Percentiles rank a stretch among this genome's conserved stretches.
phyloP scores from a whole-genome alignment of 2,329 filamentous ascomycete genomes.

The Sporothrix humicola region DNA sequence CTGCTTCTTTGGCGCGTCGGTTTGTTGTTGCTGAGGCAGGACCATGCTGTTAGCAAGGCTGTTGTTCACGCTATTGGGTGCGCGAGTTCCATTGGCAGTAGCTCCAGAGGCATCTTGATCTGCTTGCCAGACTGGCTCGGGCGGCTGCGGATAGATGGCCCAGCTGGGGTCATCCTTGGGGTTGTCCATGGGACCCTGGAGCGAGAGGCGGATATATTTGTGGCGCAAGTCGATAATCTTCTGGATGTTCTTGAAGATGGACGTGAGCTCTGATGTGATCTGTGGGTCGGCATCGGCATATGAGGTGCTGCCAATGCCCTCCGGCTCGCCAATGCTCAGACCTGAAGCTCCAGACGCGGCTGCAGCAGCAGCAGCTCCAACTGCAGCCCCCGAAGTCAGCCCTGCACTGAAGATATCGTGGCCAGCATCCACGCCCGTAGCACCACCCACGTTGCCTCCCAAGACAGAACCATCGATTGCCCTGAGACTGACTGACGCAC shows the following conservation, averaged over 20 bases:
- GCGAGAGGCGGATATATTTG: slow-evolving; percentile 85
- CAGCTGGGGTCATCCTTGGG: slow-evolving; percentile 83
- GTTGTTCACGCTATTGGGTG: slow-evolving; percentile 48
- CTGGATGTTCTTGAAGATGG: slow-evolving; percentile 90
- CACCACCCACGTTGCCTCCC: slow-evolving; percentile 35
- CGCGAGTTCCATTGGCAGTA: slow-evolving; percentile 41
- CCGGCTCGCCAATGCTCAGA: slow-evolving; percentile 54
- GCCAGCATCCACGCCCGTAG: slow-evolving; percentile 37
- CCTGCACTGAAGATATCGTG: slow-evolving; percentile 32
- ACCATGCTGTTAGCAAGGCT: slow-evolving; percentile 57
- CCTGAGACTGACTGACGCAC: slow-evolving; percentile 27
- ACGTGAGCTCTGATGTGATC: slow-evolving; percentile 80
- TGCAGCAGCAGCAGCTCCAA: slow-evolving; percentile 30
- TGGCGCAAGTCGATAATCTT: slow-evolving; percentile 85
- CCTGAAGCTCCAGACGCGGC: slow-evolving; percentile 40
- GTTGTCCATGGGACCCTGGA: slow-evolving; percentile 82
- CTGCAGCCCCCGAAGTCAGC: slow-evolving; percentile 29
- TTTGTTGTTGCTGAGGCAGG: slow-evolving; percentile 42
- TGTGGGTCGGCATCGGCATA: slow-evolving; percentile 75
- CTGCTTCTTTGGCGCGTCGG: slow-evolving; percentile 39
- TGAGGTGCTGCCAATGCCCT: slow-evolving; percentile 69
- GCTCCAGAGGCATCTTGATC: slow-evolving; percentile 47
- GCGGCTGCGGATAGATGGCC: slow-evolving; percentile 89
- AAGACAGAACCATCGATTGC: slow-evolving; percentile 34
- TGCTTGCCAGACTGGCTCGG: slow-evolving; percentile 86